Conservation (phyloP, 1,139 yeast genomes). For the Suhomyces ambrosiae region DNA sequence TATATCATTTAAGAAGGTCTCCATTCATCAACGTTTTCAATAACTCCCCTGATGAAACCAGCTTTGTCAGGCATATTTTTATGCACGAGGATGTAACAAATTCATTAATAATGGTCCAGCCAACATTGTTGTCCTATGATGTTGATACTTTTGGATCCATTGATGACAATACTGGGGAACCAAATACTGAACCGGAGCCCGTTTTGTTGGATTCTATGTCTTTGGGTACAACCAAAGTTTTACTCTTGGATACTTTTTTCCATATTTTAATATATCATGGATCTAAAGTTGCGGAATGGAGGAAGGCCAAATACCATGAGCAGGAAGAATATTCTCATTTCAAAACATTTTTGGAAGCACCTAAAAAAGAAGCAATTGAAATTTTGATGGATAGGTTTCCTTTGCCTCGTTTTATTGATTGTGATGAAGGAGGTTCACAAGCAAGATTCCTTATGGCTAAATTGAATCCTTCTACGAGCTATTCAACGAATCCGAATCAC, state of each 20-base stretch:
- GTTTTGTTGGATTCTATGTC: conserved; percentile 72
- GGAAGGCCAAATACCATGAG: conserved; percentile 67
- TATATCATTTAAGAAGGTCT: conserved; percentile 71
- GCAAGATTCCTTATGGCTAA: conserved; percentile 77
- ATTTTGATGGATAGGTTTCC: conserved; percentile 70
- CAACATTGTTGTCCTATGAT: conserved; percentile 67
- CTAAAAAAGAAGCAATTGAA: conserved; percentile 70
- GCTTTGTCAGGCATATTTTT: conserved; percentile 66
- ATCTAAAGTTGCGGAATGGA: conserved; percentile 67
- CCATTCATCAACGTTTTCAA: conserved; percentile 71
- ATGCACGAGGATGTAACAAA: conserved; percentile 68
- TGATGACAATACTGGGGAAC: conserved; percentile 45
- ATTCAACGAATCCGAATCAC: conserved; percentile 45
- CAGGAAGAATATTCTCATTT: conserved; percentile 64
- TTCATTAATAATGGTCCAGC: conserved; percentile 74
- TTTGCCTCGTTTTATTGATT: conserved; percentile 69
- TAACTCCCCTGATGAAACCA: conserved; percentile 79
- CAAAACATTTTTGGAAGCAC: conserved; percentile 60
- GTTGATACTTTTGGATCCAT: conserved; percentile 50
- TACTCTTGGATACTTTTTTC: conserved; percentile 73
- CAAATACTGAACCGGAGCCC: conserved; percentile 49
- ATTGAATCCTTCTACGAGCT: conserved; percentile 70
- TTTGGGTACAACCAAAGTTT: conserved; percentile 58
- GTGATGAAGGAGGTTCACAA: conserved; percentile 78
- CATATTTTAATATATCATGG: conserved; percentile 75